Evolutionary conservation across 768 basidiomycete species (phyloP), one percentile per base, ranked within the genome.

Genomic region (Panus rudis): DNA sequence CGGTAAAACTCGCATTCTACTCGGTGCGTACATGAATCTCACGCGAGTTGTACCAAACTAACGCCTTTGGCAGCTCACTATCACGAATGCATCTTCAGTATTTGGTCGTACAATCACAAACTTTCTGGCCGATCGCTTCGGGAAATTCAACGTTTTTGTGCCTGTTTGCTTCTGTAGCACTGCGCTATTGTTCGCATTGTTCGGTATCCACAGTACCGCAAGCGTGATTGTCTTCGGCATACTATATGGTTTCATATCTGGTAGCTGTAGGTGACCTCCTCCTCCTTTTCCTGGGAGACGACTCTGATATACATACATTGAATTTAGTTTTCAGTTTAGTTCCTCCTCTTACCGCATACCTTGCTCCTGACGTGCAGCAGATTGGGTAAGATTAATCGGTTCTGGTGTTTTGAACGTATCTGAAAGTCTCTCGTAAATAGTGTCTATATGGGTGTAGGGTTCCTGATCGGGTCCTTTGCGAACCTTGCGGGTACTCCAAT

Each of bases 191-290:
- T 76, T 70, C 44, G 71, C 68, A 6, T 63, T 77, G 64, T 66
- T 77, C 46, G 72, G 67, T n/a, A 71, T 69, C 0, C 63, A 62
- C 4, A 70, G 52, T 38, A 51, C 64, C 23, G 59, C 56, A 3
- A 74, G 74, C 16, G 63, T 71, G 23, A 56, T 66, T 7, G 54
- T 66, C 5, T 75, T 77, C 55, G 70, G 58, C 8, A 56, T 75
- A 16, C 62, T 71, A 40, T 78, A 76, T 52, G 76, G 76, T 0
- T 75, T 76, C 57, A 73, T 75, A 55, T 73, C 73, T 27, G 76
- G 76, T 27, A 71, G 70, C 55, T 65, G 73, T 76, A 48, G 45
- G 68, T 62, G 16, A 17, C 35, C 40, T 39, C 3, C 14, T 30
- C 19, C 31, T 23, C 16, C 30, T 20, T 8, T 4, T 10, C 39